Percentiles rank a stretch among this genome's conserved stretches.
Conservation (phyloP, 1,284 basidiomycete genomes). For the Apiotrichum gracile region DNA sequence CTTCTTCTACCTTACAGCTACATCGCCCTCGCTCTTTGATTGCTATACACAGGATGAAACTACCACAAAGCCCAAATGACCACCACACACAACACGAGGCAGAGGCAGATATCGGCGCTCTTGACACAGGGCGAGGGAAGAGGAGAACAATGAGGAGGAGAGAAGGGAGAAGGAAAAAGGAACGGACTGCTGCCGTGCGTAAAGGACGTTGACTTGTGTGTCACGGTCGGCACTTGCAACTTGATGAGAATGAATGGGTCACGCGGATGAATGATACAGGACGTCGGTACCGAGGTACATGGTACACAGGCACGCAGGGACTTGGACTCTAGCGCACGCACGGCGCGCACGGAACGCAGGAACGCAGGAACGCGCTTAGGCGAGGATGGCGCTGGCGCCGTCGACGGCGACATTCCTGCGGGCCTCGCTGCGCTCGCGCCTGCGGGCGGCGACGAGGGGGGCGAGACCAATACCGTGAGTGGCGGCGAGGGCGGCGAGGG, state of each 20-base stretch:
- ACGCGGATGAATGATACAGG: too few relatives aligned
- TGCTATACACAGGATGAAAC: neutral
- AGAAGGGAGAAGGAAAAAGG: too few relatives aligned
- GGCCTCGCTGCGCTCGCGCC: neutral
- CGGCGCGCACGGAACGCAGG: neutral
- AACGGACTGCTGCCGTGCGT: too few relatives aligned
- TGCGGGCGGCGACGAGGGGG: neutral
- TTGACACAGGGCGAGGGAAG: neutral
- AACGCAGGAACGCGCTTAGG: too few relatives aligned
- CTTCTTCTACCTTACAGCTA: constrained; percentile 10
- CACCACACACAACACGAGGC: neutral
- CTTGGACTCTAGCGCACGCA: too few relatives aligned
- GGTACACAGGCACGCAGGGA: too few relatives aligned
- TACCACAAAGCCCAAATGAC: neutral
- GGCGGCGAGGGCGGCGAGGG: constrained; percentile 26
- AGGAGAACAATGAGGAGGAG: neutral
- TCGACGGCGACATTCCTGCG: neutral
- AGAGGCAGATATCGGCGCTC: neutral
- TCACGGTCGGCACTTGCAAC: too few relatives aligned
- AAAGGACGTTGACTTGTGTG: too few relatives aligned
- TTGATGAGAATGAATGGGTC: too few relatives aligned
- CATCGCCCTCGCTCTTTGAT: constrained; percentile 19
- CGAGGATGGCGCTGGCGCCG: neutral
- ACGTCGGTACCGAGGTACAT: too few relatives aligned
- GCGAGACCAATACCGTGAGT: constrained; percentile 11